Evolutionary conservation across 208 protist genomes (phyloP).

Genomic region (Polymyxa betae): DNA sequence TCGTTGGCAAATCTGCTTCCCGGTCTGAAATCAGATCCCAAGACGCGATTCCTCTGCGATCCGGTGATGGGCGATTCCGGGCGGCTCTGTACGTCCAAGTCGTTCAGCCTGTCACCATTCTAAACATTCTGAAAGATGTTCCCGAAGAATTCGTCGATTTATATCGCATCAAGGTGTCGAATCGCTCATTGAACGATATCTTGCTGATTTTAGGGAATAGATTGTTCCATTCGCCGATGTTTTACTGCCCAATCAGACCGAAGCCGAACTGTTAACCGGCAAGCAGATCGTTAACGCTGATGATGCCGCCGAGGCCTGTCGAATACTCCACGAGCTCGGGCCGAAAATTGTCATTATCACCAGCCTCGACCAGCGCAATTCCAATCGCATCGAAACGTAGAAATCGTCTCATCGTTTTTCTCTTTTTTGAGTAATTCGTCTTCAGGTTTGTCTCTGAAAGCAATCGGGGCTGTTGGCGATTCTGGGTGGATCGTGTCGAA

Average conservation of each 20-base stretch:
- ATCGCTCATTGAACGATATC: background rate
- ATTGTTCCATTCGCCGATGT: slow-evolving; percentile 23
- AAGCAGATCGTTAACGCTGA: background rate
- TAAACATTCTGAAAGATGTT: background rate
- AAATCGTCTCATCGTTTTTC: background rate
- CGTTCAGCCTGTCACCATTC: background rate
- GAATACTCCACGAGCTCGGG: background rate
- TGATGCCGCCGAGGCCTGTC: slow-evolving; percentile 9
- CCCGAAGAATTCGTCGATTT: background rate
- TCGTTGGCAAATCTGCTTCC: background rate
- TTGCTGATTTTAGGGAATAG: background rate
- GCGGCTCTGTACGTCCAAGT: background rate
- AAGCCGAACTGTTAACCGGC: slow-evolving; percentile 23
- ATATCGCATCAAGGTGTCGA: slow-evolving; percentile 2
- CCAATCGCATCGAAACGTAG: background rate
- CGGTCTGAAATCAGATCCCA: background rate
- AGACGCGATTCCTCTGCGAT: background rate
- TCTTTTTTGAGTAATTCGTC: background rate
- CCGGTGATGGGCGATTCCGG: slow-evolving; percentile 9
- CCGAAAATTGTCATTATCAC: slow-evolving; percentile 46
- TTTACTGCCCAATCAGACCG: slow-evolving; percentile 39
- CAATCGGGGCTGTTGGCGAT: background rate
- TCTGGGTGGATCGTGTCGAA: background rate
- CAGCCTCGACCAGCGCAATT: background rate
- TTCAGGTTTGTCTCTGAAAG: background rate